phyloP scores from a whole-genome alignment of 495 filamentous ascomycete genomes.

The Sporormia fimetaria region DNA sequence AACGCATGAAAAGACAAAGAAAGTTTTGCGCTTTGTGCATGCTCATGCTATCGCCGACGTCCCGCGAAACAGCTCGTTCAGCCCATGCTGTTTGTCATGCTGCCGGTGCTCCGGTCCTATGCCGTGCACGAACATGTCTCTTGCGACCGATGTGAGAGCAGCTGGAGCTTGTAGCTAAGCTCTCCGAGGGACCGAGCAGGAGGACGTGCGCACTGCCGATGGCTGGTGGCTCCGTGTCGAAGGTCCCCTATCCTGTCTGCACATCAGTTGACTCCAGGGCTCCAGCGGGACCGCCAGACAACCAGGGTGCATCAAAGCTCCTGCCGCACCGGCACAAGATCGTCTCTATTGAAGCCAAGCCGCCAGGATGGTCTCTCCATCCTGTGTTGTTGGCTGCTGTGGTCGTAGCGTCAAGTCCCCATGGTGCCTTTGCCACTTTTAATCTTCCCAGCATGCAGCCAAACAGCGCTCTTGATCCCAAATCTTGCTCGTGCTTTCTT shows the following conservation, averaged over 20 bases:
- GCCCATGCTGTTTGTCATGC: too few relatives aligned
- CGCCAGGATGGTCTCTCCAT: conserved; percentile 16
- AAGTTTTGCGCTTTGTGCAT: too few relatives aligned
- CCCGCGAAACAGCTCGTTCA: too few relatives aligned
- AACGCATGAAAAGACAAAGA: too few relatives aligned
- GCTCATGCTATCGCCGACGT: too few relatives aligned
- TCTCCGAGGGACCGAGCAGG: conserved; percentile 1
- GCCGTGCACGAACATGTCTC: too few relatives aligned
- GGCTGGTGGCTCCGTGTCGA: conserved; percentile 3
- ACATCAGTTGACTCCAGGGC: conserved; percentile 26
- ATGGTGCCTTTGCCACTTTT: conserved; percentile 24
- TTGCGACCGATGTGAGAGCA: too few relatives aligned
- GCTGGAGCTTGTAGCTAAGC: too few relatives aligned
- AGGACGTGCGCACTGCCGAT: conserved; percentile 1
- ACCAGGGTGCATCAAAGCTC: conserved; percentile 22
- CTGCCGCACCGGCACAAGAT: conserved; percentile 25
- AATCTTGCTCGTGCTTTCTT: conserved; percentile 10
- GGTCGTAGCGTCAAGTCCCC: conserved; percentile 4
- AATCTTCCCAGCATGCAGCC: conserved; percentile 16
- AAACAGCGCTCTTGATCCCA: conserved; percentile 15
- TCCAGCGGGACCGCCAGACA: conserved; percentile 18
- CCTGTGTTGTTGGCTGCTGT: conserved; percentile 6
- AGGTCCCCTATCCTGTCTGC: conserved; percentile 20
- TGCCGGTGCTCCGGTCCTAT: too few relatives aligned
- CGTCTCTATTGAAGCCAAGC: conserved; percentile 21